Percentiles rank a stretch among this genome's conserved stretches.
These are phyloP conservation scores for Lepidium aucheri DNA, from an alignment of 345 rosid genomes.

Conservation along the genomic window DNA sequence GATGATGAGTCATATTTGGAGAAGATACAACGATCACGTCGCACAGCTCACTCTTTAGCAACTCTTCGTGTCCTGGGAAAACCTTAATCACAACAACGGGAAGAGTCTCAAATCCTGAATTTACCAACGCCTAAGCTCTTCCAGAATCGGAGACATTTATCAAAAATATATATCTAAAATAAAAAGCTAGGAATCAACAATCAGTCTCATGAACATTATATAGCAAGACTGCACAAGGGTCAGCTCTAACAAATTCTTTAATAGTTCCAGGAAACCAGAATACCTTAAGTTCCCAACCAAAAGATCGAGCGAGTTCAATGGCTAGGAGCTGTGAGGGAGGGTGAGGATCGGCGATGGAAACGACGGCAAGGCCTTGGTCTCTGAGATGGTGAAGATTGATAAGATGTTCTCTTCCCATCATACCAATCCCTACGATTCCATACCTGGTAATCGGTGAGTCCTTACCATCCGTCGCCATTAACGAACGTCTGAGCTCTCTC, in stretches of 20 bases:
- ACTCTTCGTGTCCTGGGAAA: conserved; percentile 68
- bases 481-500: background rate
- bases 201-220: background rate
- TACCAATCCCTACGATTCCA: conserved; percentile 85
- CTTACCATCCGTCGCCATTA: conserved; percentile 24
- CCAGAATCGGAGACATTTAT: background rate
- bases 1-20: conserved; percentile 91
- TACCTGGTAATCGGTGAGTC: conserved; percentile 38
- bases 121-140: background rate
- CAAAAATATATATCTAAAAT: no score
- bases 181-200: background rate
- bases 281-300: conserved; percentile 62
- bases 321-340: conserved; percentile 61
- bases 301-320: conserved; percentile 47
- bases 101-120: background rate
- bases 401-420: conserved; percentile 98
- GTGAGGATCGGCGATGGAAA: conserved; percentile 80
- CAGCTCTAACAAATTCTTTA: background rate
- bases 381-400: conserved; percentile 78
- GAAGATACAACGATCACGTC: conserved; percentile 77
- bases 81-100: conserved; percentile 32
- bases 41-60: conserved; percentile 68
- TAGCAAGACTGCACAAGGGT: background rate
- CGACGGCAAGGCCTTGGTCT: conserved; percentile 53
- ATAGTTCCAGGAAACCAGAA: background rate